phyloP scores from a whole-genome alignment of 306 rosid species.

The Vicia faba region DNA sequence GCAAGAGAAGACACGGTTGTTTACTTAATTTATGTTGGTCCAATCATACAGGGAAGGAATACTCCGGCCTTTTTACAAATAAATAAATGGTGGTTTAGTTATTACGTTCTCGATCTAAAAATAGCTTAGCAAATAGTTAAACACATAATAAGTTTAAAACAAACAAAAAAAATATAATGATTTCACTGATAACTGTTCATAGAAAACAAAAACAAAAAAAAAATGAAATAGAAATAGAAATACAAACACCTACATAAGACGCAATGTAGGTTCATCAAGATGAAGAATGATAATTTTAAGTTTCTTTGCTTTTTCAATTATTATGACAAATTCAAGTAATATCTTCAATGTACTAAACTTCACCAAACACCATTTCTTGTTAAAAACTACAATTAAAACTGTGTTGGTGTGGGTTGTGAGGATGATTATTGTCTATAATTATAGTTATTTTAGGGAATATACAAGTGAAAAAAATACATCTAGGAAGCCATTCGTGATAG shows the following conservation, averaged over 20 bases:
- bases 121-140: slow-evolving; percentile 13
- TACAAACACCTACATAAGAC: slow-evolving; percentile 5
- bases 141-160: slow-evolving; percentile 3
- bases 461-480: slow-evolving; percentile 15
- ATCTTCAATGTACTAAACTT: slow-evolving; percentile 25
- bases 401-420: not conserved
- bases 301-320: slow-evolving; percentile 5
- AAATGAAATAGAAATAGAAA: not conserved
- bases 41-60: slow-evolving; percentile 10
- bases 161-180: not conserved
- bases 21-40: slow-evolving; percentile 19
- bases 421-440: slow-evolving; percentile 2
- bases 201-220: not conserved
- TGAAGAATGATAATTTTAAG: slow-evolving; percentile 24
- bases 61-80: not conserved
- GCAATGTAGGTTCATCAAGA: slow-evolving; percentile 18
- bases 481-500: not conserved
- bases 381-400: not conserved
- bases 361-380: slow-evolving; percentile 4
- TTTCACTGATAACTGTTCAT: slow-evolving; percentile 8
- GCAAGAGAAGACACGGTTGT: slow-evolving; percentile 16
- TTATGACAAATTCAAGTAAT: slow-evolving; percentile 18
- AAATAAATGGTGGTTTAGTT: slow-evolving; percentile 2
- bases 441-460: not conserved
- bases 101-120: slow-evolving; percentile 1